A percentile compares a stretch with the other conserved stretches of the same genome.
Conservation (phyloP, 2,329 filamentous ascomycete genomes). For the Epichloe gansuensis region DNA sequence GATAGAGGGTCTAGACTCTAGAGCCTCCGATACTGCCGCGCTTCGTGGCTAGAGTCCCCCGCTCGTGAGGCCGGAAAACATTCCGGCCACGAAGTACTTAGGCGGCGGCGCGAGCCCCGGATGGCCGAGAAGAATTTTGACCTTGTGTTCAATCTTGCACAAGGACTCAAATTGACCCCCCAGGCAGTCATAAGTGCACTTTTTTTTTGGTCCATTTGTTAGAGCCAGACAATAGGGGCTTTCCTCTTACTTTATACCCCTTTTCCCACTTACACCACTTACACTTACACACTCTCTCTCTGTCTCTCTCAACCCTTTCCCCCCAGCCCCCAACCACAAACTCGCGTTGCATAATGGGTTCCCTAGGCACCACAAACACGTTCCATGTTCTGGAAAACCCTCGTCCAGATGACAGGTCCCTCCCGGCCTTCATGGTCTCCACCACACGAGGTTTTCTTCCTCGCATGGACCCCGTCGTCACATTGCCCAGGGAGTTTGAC, state of each 20-base stretch:
- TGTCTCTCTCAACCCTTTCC: neutral
- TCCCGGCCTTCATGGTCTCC: constrained; percentile 70
- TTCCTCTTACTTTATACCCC: no score
- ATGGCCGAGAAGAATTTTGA: constrained; percentile 1
- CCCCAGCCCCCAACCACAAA: neutral
- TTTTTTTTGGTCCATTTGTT: no score
- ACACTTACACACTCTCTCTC: neutral
- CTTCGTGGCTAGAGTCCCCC: constrained; percentile 15
- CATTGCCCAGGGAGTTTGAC: constrained; percentile 62
- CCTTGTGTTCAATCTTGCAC: neutral
- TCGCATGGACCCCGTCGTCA: constrained; percentile 45
- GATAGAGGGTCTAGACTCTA: constrained; percentile 7
- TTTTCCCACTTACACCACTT: no score
- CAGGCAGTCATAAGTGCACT: no score
- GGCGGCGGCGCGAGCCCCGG: constrained; percentile 20
- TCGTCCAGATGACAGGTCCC: constrained; percentile 44
- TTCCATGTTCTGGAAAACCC: constrained; percentile 54
- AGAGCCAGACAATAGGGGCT: no score
- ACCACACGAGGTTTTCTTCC: constrained; percentile 64
- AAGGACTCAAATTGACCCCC: no score
- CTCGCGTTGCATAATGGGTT: constrained; percentile 25
- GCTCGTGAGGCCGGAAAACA: constrained; percentile 29
- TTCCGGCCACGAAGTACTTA: constrained; percentile 39
- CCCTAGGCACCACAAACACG: constrained; percentile 19
- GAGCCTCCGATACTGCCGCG: constrained; percentile 9